Evolutionary conservation across 805 yeast species (phyloP).

Genomic region (Metschnikowia reukaufii): DNA sequence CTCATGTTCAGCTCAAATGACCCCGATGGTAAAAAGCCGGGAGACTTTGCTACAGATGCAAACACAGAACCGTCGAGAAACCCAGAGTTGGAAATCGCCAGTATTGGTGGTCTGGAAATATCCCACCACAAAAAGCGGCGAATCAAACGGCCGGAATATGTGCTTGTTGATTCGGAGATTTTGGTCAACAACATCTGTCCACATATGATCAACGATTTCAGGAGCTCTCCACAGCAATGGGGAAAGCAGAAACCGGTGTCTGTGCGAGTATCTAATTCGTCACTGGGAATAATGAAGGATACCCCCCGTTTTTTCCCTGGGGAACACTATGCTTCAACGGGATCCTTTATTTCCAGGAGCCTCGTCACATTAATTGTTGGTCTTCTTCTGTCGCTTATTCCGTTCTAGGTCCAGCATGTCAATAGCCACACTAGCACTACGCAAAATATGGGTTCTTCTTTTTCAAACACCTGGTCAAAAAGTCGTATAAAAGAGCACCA

Average conservation of each 20-base stretch:
- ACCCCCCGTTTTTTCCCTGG: slow-evolving; percentile 6
- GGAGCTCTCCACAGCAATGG: slow-evolving; percentile 12
- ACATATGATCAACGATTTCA: slow-evolving; percentile 15
- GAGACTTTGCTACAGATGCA: no score
- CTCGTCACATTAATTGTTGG: slow-evolving; percentile 1
- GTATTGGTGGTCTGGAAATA: background rate
- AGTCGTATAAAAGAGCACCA: background rate
- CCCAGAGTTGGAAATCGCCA: no score
- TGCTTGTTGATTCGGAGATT: slow-evolving; percentile 14
- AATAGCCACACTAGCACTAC: background rate
- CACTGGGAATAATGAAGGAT: background rate
- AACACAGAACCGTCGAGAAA: no score
- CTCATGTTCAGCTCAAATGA: slow-evolving; percentile 7
- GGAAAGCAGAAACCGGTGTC: slow-evolving; percentile 9
- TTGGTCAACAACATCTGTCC: slow-evolving; percentile 16
- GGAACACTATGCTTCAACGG: slow-evolving; percentile 4
- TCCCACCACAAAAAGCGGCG: background rate
- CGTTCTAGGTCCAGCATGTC: background rate
- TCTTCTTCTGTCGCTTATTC: slow-evolving; percentile 3
- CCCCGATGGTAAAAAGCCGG: background rate
- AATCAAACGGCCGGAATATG: slow-evolving; percentile 8
- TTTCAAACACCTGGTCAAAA: background rate
- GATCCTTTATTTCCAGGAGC: background rate
- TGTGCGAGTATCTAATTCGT: slow-evolving; percentile 3
- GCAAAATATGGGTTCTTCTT: background rate